phyloP scores from a whole-genome alignment of 2,329 filamentous ascomycete species.

The Aspergillus sp. region DNA sequence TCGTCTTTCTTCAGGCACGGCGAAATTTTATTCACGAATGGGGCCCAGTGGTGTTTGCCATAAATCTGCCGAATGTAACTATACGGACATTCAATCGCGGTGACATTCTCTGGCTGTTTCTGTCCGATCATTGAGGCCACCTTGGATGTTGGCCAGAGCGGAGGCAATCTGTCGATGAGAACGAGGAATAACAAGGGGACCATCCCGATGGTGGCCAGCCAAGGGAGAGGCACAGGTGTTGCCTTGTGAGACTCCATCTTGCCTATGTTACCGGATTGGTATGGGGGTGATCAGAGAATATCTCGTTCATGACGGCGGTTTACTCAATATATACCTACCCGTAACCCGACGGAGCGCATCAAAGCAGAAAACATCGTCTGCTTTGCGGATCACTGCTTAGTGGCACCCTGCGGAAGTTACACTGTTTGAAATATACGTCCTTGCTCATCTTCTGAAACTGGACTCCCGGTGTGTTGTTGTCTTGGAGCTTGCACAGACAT shows the following conservation, averaged over 20 bases:
- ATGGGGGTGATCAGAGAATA: neutral
- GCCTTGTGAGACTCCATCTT: conserved; percentile 4
- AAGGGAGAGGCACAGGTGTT: conserved; percentile 8
- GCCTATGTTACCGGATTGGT: neutral
- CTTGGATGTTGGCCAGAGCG: conserved; percentile 14
- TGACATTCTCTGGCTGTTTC: conserved; percentile 13
- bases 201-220: conserved; percentile 7
- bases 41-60: conserved; percentile 21
- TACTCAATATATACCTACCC: neutral
- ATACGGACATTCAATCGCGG: conserved; percentile 21
- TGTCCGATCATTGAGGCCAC: conserved; percentile 17
- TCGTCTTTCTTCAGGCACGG: conserved; percentile 15
- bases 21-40: conserved; percentile 21
- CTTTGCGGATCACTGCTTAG: neutral
- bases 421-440: neutral
- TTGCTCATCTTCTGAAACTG: neutral
- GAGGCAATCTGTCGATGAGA: conserved; percentile 12
- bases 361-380: neutral
- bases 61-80: conserved; percentile 20
- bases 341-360: neutral
- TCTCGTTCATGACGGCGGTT: neutral
- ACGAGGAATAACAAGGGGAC: conserved; percentile 6
- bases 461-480: neutral
- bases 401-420: neutral
- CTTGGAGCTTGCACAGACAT: neutral